Percentiles rank a stretch among this genome's conserved stretches.
These are phyloP conservation scores for Candida glucosophila DNA, from an alignment of 1,139 yeast species.

Conservation along the genomic window DNA sequence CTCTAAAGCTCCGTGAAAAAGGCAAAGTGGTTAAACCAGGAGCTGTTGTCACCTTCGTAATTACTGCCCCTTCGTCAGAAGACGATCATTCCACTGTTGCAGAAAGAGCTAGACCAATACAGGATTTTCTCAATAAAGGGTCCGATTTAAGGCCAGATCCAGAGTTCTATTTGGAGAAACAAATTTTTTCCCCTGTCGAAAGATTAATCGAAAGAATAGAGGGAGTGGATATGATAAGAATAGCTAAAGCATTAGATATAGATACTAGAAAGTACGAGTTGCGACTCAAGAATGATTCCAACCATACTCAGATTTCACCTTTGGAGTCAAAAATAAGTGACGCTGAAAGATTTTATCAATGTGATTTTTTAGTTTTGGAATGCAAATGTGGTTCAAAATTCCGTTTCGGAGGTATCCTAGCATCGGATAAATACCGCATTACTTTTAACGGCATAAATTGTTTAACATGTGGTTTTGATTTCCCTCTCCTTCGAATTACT, in stretches of 20 bases:
- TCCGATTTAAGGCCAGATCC: slow-evolving; percentile 61
- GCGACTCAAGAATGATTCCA: slow-evolving; percentile 32
- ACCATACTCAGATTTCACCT: slow-evolving; percentile 51
- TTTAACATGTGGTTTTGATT: slow-evolving; percentile 42
- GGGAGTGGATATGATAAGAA: slow-evolving; percentile 73
- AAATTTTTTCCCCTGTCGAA: slow-evolving; percentile 87
- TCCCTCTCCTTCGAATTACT: slow-evolving; percentile 49
- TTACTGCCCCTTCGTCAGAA: slow-evolving; percentile 38
- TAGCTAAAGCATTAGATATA: slow-evolving; percentile 71
- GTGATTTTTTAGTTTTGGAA: slow-evolving; percentile 43
- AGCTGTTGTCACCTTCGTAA: slow-evolving; percentile 80
- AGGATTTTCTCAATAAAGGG: slow-evolving; percentile 52
- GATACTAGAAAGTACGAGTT: slow-evolving; percentile 59
- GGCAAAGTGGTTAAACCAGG: slow-evolving; percentile 88
- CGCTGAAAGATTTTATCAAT: slow-evolving; percentile 67
- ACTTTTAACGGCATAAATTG: slow-evolving; percentile 70
- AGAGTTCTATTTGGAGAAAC: slow-evolving; percentile 75
- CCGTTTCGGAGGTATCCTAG: slow-evolving; percentile 65
- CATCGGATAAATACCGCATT: slow-evolving; percentile 50
- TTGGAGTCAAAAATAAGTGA: slow-evolving; percentile 79
- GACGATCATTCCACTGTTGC: slow-evolving; percentile 41
- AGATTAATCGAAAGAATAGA: slow-evolving; percentile 80
- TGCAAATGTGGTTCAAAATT: slow-evolving; percentile 62
- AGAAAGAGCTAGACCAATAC: slow-evolving; percentile 72
- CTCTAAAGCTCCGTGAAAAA: slow-evolving; percentile 63